Base-by-base conservation (phyloP, 345 rosid genomes). In the Lepidium sativum region DNA sequence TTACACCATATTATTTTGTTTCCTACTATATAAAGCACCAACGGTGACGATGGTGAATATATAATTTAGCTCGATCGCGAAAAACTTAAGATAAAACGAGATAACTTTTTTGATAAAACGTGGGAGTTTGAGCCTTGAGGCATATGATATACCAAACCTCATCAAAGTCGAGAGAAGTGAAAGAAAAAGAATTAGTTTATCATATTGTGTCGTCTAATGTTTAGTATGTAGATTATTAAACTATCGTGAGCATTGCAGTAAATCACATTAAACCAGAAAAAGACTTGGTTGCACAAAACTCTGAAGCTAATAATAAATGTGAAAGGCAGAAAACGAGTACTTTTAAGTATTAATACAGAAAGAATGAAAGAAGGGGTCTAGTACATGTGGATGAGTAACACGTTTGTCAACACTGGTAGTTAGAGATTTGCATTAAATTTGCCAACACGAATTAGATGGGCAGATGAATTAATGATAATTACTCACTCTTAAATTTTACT, bases 381-480 rank as follows among this genome's bases (percentile, higher is more conserved):
- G 53, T 71, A 47, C 75, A 71, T 71, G 70, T 71, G 59, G 65
- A 63, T 65, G 54, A 65, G 70, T 55, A 16, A 56, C 65, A 54
- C 31, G 47, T 65, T 48, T 32, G 54, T 72, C 76, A 72, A 65
- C 60, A 57, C 15, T 40, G 51, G 66, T 65, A 57, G 70, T 72
- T 71, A 72, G 54, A 54, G 60, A 65, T 41, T 57, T n/a, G 60
- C 76, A 72, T 40, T 72, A 49, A 72, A 72, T 72, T 57, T 72
- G 14, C 40, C 60, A 49, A 72, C 66, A 65, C 39, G 70, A 65
- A 50, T 72, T 72, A 57, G 76, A 64, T 72, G 67, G 54, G 76
- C 45, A 50, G 71, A 72, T 72, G 70, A 72, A 33, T 63, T 71
- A 40, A 71, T 56, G 45, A 48, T 71, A 42, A 58, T 9, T 41